Evolutionary conservation across 306 rosid genomes (phyloP).

Genomic region (Chamaecrista fasciculata): DNA sequence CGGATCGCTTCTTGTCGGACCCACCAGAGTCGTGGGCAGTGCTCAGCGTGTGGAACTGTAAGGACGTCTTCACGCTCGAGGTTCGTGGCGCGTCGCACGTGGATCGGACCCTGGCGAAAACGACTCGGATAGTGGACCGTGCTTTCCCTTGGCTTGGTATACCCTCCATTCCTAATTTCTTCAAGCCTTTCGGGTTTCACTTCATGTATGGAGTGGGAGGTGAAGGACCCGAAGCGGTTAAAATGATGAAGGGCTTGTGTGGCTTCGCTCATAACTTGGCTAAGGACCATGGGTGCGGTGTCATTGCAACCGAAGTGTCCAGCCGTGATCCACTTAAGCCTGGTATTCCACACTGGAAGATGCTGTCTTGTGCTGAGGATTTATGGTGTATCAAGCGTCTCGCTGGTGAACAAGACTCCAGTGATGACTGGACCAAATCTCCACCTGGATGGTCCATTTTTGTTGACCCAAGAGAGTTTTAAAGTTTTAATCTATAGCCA

Average conservation of each 20-base stretch:
- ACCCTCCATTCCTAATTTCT: constrained; percentile 77
- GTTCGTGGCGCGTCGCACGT: constrained; percentile 71
- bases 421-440: constrained; percentile 97
- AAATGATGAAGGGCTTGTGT: constrained; percentile 61
- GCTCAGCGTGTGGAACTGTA: constrained; percentile 83
- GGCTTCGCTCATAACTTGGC: constrained; percentile 78
- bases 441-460: constrained; percentile 72
- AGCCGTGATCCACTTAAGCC: constrained; percentile 51
- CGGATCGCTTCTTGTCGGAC: constrained; percentile 48
- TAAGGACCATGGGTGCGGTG: constrained; percentile 62
- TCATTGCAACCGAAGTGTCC: constrained; percentile 83
- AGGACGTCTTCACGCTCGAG: constrained; percentile 71
- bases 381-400: constrained; percentile 87
- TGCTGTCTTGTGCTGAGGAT: constrained; percentile 70
- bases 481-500: neutral
- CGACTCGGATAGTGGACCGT: constrained; percentile 67
- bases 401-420: constrained; percentile 74
- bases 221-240: constrained; percentile 60
- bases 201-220: constrained; percentile 86
- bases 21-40: constrained; percentile 91
- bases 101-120: constrained; percentile 47
- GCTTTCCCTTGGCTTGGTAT: constrained; percentile 75
- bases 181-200: constrained; percentile 74
- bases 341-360: constrained; percentile 92
- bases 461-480: constrained; percentile 93